phyloP scores from a whole-genome alignment of 257 asterid species.

The Ballota nigra region DNA sequence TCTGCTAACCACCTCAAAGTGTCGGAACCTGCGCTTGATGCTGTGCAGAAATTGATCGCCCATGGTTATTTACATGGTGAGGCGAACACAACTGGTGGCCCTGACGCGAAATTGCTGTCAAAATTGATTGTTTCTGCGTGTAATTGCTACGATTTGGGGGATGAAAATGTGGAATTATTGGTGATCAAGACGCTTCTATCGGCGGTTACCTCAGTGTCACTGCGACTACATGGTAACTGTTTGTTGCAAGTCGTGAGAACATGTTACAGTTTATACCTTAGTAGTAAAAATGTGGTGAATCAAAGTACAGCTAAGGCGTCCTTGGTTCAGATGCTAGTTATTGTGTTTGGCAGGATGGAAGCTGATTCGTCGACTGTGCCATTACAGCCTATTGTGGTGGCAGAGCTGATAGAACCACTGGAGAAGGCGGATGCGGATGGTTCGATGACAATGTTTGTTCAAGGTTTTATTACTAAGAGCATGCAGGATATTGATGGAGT shows the following conservation, averaged over 20 bases:
- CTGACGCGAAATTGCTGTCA: slow-evolving; percentile 64
- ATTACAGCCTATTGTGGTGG: slow-evolving; percentile 92
- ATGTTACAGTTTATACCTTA: slow-evolving; percentile 79
- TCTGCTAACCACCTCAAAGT: slow-evolving; percentile 63
- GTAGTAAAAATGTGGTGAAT: slow-evolving; percentile 88
- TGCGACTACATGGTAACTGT: slow-evolving; percentile 90
- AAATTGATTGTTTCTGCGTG: slow-evolving; percentile 78
- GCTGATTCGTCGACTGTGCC: slow-evolving; percentile 96
- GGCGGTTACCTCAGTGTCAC: slow-evolving; percentile 75
- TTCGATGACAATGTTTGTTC: slow-evolving; percentile 81
- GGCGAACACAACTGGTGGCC: slow-evolving; percentile 73
- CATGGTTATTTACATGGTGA: slow-evolving; percentile 88
- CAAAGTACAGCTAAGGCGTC: slow-evolving; percentile 98
- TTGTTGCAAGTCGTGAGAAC: slow-evolving; percentile 86
- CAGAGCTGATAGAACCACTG: slow-evolving; percentile 85
- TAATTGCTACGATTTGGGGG: slow-evolving; percentile 86
- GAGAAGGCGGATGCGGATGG: slow-evolving; percentile 86
- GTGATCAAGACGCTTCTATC: slow-evolving; percentile 82
- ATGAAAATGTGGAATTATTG: slow-evolving; percentile 72
- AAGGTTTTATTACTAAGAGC: slow-evolving; percentile 85
- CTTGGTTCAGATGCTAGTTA: slow-evolving; percentile 91
- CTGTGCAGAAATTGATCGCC: slow-evolving; percentile 87
- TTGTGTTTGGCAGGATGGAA: slow-evolving; percentile 98
- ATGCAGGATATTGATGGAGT: slow-evolving; percentile 96
- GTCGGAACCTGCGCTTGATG: slow-evolving; percentile 86